Conservation (phyloP, 192 early-diverging fungal species). For the Dissophora globulifera region DNA sequence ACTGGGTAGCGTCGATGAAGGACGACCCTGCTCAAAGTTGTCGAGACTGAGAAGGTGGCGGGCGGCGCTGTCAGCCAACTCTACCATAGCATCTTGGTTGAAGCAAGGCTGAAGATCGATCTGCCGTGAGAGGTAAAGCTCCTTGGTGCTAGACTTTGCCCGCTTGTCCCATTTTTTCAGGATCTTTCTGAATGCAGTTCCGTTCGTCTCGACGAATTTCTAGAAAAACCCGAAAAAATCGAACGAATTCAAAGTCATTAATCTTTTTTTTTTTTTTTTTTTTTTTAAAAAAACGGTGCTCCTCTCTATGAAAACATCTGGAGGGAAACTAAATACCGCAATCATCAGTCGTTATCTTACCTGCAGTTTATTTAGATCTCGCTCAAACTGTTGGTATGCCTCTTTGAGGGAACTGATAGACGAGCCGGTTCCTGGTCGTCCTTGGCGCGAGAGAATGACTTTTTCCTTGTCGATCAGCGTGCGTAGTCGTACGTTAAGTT, state of each 20-base stretch:
- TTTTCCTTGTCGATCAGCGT: constrained; percentile 85
- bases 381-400: constrained; percentile 90
- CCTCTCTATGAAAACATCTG: too few species aligned
- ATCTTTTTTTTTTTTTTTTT: too few species aligned
- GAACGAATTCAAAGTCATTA: neutral
- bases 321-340: too few species aligned
- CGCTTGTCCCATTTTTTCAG: constrained; percentile 99
- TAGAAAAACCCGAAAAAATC: constrained; percentile 33
- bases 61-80: constrained; percentile 86
- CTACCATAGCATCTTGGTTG: constrained; percentile 91
- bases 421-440: constrained; percentile 60
- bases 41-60: constrained; percentile 82
- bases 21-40: constrained; percentile 61
- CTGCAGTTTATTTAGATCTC: constrained; percentile 95
- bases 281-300: too few species aligned
- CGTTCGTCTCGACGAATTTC: constrained; percentile 98
- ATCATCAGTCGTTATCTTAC: too few species aligned
- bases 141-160: constrained; percentile 95
- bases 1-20: constrained; percentile 31
- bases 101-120: constrained; percentile 98
- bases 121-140: constrained; percentile 96
- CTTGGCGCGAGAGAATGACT: constrained; percentile 63
- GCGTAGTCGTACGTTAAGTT: constrained; percentile 88
- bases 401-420: constrained; percentile 83
- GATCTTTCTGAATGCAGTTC: constrained; percentile 98